Conservation (phyloP, 345 rosid genomes). For the Rhodamnia argentea region DNA sequence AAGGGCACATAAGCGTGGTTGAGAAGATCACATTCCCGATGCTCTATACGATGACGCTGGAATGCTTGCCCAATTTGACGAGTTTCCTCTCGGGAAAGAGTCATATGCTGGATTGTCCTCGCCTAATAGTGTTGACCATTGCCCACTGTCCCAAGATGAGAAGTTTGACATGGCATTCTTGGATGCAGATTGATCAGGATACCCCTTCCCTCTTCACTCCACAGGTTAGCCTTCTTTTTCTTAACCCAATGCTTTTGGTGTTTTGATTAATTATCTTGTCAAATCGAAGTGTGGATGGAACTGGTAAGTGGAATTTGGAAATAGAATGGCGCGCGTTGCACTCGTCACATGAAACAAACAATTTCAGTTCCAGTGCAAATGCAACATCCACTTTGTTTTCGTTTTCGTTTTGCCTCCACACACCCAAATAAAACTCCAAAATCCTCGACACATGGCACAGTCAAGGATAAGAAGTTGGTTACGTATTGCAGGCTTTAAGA, state of each 20-base stretch:
- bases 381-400: rapidly evolving
- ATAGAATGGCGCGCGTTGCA: neutral
- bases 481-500: rapidly evolving
- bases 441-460: neutral
- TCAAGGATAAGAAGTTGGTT: neutral
- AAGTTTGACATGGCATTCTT: neutral
- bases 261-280: neutral
- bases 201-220: neutral
- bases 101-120: rapidly evolving
- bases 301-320: neutral
- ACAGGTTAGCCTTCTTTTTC: neutral
- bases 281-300: neutral
- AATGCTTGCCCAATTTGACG: neutral
- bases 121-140: rapidly evolving
- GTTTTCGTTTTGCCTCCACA: neutral
- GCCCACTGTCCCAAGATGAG: neutral
- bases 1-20: rapidly evolving
- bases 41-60: rapidly evolving
- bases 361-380: neutral
- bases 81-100: neutral
- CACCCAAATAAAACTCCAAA: neutral
- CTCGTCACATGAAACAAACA: rapidly evolving
- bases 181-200: neutral
- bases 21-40: neutral
- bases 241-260: neutral